Conservation (phyloP, 169 alveolate genomes). For the Cryptosporidium viatorum region DNA sequence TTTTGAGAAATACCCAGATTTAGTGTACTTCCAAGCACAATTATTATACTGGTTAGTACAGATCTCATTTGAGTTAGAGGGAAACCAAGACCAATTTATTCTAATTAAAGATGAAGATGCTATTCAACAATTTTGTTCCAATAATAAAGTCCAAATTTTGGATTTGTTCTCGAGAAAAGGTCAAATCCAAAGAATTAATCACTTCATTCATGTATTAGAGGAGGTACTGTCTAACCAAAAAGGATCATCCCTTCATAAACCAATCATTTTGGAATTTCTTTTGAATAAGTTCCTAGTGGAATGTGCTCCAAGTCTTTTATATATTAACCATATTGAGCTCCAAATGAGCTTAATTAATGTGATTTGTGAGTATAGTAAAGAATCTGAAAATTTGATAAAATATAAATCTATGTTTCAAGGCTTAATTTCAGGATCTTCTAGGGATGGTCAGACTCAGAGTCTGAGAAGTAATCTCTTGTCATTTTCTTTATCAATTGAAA, state of each 20-base stretch:
- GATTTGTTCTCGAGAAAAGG: constrained; percentile 18
- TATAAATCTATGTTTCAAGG: constrained; percentile 35
- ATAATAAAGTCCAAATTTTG: neutral
- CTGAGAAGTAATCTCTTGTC: constrained; percentile 31
- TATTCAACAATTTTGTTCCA: neutral
- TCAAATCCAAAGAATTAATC: constrained; percentile 6
- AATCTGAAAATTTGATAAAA: neutral
- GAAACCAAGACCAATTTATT: constrained; percentile 23
- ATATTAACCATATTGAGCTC: constrained; percentile 31
- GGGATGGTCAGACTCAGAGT: constrained; percentile 5
- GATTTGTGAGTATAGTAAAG: neutral
- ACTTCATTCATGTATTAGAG: constrained; percentile 22
- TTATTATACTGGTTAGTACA: constrained; percentile 30
- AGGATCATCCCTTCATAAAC: neutral
- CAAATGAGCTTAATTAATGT: constrained; percentile 16
- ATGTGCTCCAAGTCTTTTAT: constrained; percentile 6
- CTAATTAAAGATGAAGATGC: neutral
- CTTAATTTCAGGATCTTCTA: constrained; percentile 5
- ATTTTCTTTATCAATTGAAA: constrained; percentile 41
- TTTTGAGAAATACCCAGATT: neutral
- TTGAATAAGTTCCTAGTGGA: constrained; percentile 7
- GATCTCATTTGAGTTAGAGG: constrained; percentile 24
- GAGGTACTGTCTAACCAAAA: neutral
- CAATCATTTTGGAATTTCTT: neutral
- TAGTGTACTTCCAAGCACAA: neutral